phyloP scores from a whole-genome alignment of 495 filamentous ascomycete species.

The Podospora comata region DNA sequence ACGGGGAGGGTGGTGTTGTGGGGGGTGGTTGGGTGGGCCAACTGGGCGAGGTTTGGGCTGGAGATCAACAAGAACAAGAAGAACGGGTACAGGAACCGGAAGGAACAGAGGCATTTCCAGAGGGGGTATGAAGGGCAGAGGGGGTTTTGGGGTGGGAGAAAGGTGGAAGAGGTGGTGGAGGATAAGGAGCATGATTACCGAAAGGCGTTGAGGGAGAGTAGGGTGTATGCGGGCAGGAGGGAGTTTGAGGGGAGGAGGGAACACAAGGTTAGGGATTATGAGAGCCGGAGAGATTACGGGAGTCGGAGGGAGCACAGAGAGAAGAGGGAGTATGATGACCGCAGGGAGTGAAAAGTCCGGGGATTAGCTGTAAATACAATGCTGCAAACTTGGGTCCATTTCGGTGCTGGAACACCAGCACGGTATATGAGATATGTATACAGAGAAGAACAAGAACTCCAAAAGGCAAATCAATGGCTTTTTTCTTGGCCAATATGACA shows the following conservation, averaged over 20 bases:
- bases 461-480: not conserved
- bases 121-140: not conserved
- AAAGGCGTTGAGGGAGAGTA: not conserved
- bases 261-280: not conserved
- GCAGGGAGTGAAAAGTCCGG: no score
- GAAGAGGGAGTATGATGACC: not conserved
- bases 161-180: no score
- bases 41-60: conserved; percentile 2
- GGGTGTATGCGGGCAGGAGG: not conserved
- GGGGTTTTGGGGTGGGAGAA: no score
- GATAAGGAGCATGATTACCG: no score
- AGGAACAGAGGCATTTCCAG: not conserved
- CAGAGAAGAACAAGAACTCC: not conserved
- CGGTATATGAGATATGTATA: not conserved
- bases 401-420: not conserved
- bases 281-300: not conserved
- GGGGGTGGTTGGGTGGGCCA: not conserved
- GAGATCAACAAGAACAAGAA: not conserved
- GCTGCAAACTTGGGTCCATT: not conserved
- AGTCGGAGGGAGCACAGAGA: not conserved
- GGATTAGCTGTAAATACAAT: not conserved
- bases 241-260: not conserved
- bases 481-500: not conserved
- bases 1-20: not conserved
- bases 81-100: not conserved